phyloP scores from a whole-genome alignment of 768 basidiomycete genomes.

The Tubosaeta sp. region DNA sequence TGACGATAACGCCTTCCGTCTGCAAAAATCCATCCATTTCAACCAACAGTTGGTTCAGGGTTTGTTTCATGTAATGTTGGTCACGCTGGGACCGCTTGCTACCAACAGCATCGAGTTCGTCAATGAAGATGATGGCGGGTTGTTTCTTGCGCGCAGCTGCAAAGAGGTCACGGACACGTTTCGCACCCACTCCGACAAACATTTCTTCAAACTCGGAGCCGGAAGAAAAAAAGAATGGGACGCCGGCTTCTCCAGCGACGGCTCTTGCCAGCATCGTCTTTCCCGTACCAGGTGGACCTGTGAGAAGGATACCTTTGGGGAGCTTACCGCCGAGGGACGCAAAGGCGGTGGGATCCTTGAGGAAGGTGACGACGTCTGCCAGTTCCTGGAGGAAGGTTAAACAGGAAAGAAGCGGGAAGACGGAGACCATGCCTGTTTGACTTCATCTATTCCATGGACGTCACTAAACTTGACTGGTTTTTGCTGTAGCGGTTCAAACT shows the following conservation, averaged over 20 bases:
- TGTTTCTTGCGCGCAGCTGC: slow-evolving; percentile 90
- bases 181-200: slow-evolving; percentile 94
- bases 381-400: slow-evolving; percentile 57
- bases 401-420: background rate
- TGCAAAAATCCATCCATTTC: slow-evolving; percentile 98
- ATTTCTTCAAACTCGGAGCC: slow-evolving; percentile 98
- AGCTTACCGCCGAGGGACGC: slow-evolving; percentile 89
- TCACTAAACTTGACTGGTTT: slow-evolving; percentile 89
- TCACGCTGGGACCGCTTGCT: slow-evolving; percentile 81
- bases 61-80: slow-evolving; percentile 89
- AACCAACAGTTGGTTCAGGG: slow-evolving; percentile 92
- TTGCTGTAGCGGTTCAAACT: slow-evolving; percentile 79
- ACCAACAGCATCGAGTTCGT: slow-evolving; percentile 92
- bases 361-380: slow-evolving; percentile 90
- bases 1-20: slow-evolving; percentile 90
- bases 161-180: slow-evolving; percentile 93
- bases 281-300: slow-evolving; percentile 92
- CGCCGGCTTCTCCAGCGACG: slow-evolving; percentile 95
- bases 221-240: slow-evolving; percentile 95
- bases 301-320: slow-evolving; percentile 88
- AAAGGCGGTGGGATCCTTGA: slow-evolving; percentile 90
- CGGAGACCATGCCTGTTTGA: slow-evolving; percentile 68
- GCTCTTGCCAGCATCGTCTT: slow-evolving; percentile 83
- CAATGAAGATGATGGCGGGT: slow-evolving; percentile 98
- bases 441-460: slow-evolving; percentile 97